Evolutionary conservation across 2,329 filamentous ascomycete species (phyloP).

Genomic region (Penicillium brevicompactum): DNA sequence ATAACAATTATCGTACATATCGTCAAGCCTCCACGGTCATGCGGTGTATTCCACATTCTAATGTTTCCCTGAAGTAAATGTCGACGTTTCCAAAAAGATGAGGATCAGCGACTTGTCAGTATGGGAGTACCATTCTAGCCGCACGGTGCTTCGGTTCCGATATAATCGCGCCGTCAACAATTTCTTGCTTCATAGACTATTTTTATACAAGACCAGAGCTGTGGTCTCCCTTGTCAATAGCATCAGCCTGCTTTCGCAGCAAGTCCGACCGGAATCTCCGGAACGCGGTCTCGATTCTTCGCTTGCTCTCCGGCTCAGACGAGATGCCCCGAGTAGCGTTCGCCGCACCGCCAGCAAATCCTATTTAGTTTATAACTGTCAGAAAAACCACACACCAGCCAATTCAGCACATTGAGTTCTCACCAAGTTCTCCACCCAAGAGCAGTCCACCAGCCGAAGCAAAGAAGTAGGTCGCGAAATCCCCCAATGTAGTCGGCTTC

Average conservation of each 20-base stretch:
- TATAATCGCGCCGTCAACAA: too few species aligned
- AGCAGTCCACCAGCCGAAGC: constrained; percentile 65
- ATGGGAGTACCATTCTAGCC: too few species aligned
- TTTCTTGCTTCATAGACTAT: neutral
- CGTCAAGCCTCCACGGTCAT: neutral
- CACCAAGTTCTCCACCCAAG: constrained; percentile 61
- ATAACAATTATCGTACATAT: neutral
- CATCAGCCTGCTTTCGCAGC: constrained; percentile 61
- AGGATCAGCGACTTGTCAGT: too few species aligned
- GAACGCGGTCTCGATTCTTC: constrained; percentile 65
- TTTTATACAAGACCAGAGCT: constrained; percentile 26
- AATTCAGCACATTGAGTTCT: neutral
- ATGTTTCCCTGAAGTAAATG: too few species aligned
- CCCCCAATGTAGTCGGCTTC: constrained; percentile 60
- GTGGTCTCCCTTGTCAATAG: constrained; percentile 50
- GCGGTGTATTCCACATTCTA: neutral
- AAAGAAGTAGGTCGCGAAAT: constrained; percentile 65
- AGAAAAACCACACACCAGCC: neutral
- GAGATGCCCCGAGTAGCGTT: constrained; percentile 57
- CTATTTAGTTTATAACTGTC: constrained; percentile 26
- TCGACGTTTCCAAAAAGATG: too few species aligned
- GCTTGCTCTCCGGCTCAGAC: constrained; percentile 55
- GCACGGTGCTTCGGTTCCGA: too few species aligned
- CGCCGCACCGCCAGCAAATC: constrained; percentile 59
- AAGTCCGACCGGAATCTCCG: constrained; percentile 64